Conservation (phyloP, 2,329 filamentous ascomycete genomes). For the Sordariomycetes sp. region DNA sequence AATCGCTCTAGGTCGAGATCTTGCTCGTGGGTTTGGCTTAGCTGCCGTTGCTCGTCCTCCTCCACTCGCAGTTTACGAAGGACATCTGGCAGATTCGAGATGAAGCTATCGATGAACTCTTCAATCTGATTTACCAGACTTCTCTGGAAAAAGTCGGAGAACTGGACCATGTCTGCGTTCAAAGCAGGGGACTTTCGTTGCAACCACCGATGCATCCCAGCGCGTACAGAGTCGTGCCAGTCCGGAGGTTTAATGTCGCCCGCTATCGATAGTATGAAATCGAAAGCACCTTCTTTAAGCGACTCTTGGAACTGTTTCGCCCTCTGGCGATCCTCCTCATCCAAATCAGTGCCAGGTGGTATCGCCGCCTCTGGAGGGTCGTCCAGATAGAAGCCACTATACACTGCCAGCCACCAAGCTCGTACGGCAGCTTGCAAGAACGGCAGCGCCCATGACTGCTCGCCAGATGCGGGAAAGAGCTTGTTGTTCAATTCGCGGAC, state of each 20-base stretch:
- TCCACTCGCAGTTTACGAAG: constrained; percentile 77
- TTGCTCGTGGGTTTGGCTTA: constrained; percentile 55
- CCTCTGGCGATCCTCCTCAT: constrained; percentile 60
- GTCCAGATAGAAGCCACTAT: constrained; percentile 82
- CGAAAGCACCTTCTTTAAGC: constrained; percentile 81
- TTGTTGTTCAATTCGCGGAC: constrained; percentile 61
- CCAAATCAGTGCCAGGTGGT: constrained; percentile 51
- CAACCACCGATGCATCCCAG: constrained; percentile 72
- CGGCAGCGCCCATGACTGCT: constrained; percentile 60
- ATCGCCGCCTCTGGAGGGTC: constrained; percentile 51
- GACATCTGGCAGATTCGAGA: constrained; percentile 90
- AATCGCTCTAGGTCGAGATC: constrained; percentile 79
- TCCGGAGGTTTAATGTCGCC: constrained; percentile 72
- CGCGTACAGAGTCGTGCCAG: constrained; percentile 82
- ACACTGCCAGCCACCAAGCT: constrained; percentile 87
- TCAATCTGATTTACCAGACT: constrained; percentile 76
- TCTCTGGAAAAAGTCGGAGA: constrained; percentile 63
- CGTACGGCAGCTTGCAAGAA: constrained; percentile 71
- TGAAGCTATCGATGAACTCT: constrained; percentile 81
- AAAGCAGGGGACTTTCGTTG: constrained; percentile 70
- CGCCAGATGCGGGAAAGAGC: constrained; percentile 58
- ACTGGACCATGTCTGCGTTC: constrained; percentile 55
- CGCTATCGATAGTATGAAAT: constrained; percentile 80
- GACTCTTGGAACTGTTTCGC: constrained; percentile 66
- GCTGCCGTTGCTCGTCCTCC: constrained; percentile 77